These are phyloP conservation scores for Diplosphaera chodatii DNA, from an alignment of 139 green algal genomes.

Conservation along the genomic window DNA sequence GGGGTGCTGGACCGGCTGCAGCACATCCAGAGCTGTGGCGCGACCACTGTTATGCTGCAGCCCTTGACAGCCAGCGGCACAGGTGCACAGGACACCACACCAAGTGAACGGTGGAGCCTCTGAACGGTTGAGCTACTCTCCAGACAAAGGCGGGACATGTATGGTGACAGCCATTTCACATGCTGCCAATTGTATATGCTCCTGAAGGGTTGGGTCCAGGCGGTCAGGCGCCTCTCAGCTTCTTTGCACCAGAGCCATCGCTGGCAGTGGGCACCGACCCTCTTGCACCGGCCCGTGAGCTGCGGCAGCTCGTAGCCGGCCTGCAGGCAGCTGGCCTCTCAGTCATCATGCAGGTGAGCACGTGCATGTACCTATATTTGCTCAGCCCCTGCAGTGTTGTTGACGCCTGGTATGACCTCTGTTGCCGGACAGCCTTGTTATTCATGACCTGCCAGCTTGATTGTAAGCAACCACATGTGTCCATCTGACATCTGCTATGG, in stretches of 20 bases:
- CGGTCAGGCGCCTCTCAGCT: conserved; percentile 32
- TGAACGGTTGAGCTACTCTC: too few species aligned
- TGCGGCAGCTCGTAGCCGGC: conserved; percentile 43
- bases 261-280: conserved; percentile 18
- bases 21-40: conserved; percentile 26
- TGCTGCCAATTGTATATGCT: conserved; percentile 16
- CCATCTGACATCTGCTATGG: too few species aligned
- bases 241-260: conserved; percentile 44
- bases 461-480: too few species aligned
- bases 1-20: conserved; percentile 44
- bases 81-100: too few species aligned
- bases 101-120: too few species aligned
- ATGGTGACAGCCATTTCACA: too few species aligned
- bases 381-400: too few species aligned
- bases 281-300: conserved; percentile 37
- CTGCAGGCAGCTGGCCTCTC: conserved; percentile 59
- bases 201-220: conserved; percentile 15
- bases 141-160: too few species aligned
- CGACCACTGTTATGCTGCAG: not conserved
- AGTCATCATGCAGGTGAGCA: conserved; percentile 50
- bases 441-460: too few species aligned
- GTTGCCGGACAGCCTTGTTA: too few species aligned
- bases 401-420: too few species aligned
- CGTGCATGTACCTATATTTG: too few species aligned
- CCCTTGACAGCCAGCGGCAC: not conserved